phyloP scores from a whole-genome alignment of 176 grass and related monocot species.

The Lolium multiflorum region DNA sequence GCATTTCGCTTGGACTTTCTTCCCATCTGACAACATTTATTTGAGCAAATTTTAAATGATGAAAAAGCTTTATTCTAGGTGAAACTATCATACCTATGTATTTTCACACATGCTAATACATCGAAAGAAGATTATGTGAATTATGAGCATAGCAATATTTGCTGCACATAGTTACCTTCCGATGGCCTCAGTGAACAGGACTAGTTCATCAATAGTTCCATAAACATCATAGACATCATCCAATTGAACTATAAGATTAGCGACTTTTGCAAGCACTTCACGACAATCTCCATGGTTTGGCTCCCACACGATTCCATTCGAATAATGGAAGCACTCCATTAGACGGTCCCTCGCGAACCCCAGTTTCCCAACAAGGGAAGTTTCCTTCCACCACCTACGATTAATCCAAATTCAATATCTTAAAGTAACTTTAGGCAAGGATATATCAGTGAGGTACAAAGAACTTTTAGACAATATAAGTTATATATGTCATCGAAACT shows the following conservation, averaged over 20 bases:
- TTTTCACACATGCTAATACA: background rate
- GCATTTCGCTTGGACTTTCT: constrained; percentile 15
- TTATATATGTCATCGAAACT: background rate
- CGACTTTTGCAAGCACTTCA: constrained; percentile 34
- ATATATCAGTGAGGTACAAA: background rate
- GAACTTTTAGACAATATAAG: background rate
- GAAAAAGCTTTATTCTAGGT: background rate
- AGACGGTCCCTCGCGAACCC: constrained; percentile 57
- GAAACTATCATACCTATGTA: background rate
- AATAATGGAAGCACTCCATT: constrained; percentile 58
- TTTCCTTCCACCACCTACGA: constrained; percentile 62
- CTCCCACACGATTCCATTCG: constrained; percentile 40
- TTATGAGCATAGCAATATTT: background rate
- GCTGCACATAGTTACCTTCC: constrained; percentile 34
- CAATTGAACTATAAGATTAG: constrained; percentile 34
- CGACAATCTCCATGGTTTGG: constrained; percentile 19
- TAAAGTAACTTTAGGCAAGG: background rate
- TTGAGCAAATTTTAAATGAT: background rate
- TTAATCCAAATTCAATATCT: background rate
- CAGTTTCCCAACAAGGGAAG: constrained; percentile 35
- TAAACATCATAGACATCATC: constrained; percentile 78
- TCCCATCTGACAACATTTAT: constrained; percentile 49
- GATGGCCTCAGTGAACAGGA: constrained; percentile 54
- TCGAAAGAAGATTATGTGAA: background rate
- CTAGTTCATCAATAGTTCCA: constrained; percentile 55